Evolutionary conservation across 2,329 filamentous ascomycete genomes (phyloP), one percentile per base, ranked within the genome.

Genomic region (Lasiodiplodia citricola): DNA sequence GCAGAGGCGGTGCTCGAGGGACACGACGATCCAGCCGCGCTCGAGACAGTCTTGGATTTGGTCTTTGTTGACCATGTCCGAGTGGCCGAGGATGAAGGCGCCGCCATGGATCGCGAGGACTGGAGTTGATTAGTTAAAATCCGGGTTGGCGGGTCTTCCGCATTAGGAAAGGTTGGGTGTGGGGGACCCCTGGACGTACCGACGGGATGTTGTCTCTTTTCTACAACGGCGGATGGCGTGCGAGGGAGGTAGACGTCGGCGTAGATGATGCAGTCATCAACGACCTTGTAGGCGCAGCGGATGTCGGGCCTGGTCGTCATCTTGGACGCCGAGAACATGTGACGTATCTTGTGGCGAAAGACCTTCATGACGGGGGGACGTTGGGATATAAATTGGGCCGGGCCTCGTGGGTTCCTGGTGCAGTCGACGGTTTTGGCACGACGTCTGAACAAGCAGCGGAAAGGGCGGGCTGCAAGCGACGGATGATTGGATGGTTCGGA

Each of bases 91-190:
- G 78, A 82, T 81, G 72, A 82, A 83, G 25, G 79, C 81, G n/a
- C 81, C 81, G 55, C 80, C 81, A 73, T 83, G 81, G 62, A 83
- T 82, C 67, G 80, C 73, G 69, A 83, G 82, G 55, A 81, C 80
- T 80, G 62, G 4, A 51, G 51, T 25, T 38, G 35, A 11, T 66
- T 6, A 52, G 57, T n/a, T 18, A 6, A 6, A 16, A 16, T n/a
- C 10, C 28, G 16, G 14, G 11, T 18, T n/a, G 18, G 18, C 18
- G 7, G 16, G 16, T 10, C 41, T 47, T 47, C 44, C 44, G 44
- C 28, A 56, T 56, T 31, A 5, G 14, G 23, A 28, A 31, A 18
- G 38, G 18, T 6, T n/a, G 68, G 69, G 3, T 37, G 37, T 58
- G 41, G 28, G 3, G 31, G 10, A 76, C 77, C 56, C 21, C 5